Percentiles rank a stretch among this genome's conserved stretches.
phyloP scores from a whole-genome alignment of 805 yeast species.

The Pichia occidentalis region DNA sequence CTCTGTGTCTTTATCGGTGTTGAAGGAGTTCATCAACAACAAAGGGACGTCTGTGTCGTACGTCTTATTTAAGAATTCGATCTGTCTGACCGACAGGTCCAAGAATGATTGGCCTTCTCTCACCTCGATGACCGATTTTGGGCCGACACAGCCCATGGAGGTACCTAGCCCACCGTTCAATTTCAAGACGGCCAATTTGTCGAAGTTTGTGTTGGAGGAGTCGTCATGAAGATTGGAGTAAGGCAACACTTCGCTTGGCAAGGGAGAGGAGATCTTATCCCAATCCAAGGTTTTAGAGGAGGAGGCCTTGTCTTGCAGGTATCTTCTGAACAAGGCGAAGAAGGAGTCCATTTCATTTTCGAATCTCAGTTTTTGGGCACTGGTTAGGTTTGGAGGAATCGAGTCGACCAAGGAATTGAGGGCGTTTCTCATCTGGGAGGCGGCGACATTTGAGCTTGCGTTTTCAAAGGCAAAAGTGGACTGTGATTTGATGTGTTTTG shows the following conservation, averaged over 20 bases:
- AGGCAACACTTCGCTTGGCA: conserved; percentile 80
- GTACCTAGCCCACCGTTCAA: conserved; percentile 98
- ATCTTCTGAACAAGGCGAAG: conserved; percentile 89
- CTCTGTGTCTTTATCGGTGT: conserved; percentile 93
- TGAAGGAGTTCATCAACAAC: conserved; percentile 96
- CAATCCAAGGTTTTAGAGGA: conserved; percentile 79
- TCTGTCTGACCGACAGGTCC: conserved; percentile 94
- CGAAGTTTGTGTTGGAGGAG: conserved; percentile 38
- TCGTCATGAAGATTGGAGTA: conserved; percentile 48
- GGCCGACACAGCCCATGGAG: conserved; percentile 99
- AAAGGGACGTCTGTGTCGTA: conserved; percentile 92
- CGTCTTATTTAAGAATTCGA: conserved; percentile 86
- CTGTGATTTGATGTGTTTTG: conserved; percentile 63
- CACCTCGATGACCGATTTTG: conserved; percentile 95
- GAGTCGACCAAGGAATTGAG: conserved; percentile 84
- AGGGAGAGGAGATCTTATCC: conserved; percentile 94
- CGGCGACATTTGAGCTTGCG: conserved; percentile 91
- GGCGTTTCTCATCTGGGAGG: conserved; percentile 96
- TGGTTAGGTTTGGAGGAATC: conserved; percentile 38
- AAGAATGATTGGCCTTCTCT: conserved; percentile 97
- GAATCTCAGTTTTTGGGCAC: conserved; percentile 47
- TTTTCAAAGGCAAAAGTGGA: conserved; percentile 87
- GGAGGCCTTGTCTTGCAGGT: conserved; percentile 80
- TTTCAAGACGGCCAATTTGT: conserved; percentile 90
- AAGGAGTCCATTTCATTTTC: conserved; percentile 93